Evolutionary conservation across 2,329 filamentous ascomycete species (phyloP).

Genomic region (Fusarium robinianum): DNA sequence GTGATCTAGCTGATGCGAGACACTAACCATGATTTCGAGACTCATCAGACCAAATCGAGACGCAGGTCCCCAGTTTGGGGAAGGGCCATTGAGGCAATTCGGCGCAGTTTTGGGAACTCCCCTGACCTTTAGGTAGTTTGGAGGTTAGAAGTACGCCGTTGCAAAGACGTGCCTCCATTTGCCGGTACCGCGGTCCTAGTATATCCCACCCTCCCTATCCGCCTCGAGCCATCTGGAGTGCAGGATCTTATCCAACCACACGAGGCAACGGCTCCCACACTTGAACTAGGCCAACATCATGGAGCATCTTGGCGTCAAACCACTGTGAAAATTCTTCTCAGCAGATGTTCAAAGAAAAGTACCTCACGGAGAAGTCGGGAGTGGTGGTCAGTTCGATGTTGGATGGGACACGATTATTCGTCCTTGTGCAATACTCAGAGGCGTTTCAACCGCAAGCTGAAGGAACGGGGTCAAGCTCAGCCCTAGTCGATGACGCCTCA

Average conservation of each 20-base stretch:
- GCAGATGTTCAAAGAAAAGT: slow-evolving; percentile 1
- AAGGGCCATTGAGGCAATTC: slow-evolving; percentile 11
- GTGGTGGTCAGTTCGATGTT: slow-evolving; percentile 4
- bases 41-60: no score
- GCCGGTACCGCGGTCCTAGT: slow-evolving; percentile 25
- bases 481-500: slow-evolving; percentile 12
- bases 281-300: slow-evolving; percentile 1
- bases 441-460: slow-evolving; percentile 17
- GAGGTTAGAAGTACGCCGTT: slow-evolving; percentile 12
- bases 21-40: no score
- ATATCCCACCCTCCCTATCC: slow-evolving; percentile 14
- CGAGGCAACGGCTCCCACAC: slow-evolving; percentile 1
- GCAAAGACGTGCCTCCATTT: slow-evolving; percentile 15
- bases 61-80: neutral
- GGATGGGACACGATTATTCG: no score
- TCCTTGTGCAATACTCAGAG: slow-evolving; percentile 5
- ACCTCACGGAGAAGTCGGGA: slow-evolving; percentile 2
- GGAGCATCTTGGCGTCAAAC: neutral
- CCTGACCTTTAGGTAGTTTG: slow-evolving; percentile 22
- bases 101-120: slow-evolving; percentile 15
- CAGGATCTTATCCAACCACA: slow-evolving; percentile 11
- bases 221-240: slow-evolving; percentile 17
- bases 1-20: no score
- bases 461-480: slow-evolving; percentile 12
- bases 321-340: slow-evolving; percentile 5